Evolutionary conservation across 257 asterid species (phyloP).

Genomic region (Coffea canephora): DNA sequence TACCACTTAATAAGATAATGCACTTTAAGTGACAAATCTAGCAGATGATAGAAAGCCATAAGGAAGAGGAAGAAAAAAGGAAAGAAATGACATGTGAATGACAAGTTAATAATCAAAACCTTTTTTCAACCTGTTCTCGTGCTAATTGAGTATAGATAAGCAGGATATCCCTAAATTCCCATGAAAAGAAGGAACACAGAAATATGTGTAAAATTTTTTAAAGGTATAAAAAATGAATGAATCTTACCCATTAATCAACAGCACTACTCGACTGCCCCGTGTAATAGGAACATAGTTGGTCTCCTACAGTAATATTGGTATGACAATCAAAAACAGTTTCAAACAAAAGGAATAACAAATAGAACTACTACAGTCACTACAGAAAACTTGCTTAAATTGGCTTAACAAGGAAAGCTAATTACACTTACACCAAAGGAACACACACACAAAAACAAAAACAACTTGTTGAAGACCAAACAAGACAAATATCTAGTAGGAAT

Average conservation of each 20-base stretch:
- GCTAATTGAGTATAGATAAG: background rate
- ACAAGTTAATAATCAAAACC: background rate
- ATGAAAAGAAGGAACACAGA: background rate
- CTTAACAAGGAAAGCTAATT: background rate
- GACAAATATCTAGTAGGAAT: background rate
- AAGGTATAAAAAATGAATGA: background rate
- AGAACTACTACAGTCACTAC: background rate
- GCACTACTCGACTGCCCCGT: constrained; percentile 89
- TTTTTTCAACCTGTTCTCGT: background rate
- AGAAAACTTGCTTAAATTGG: background rate
- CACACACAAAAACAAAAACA: too few relatives aligned
- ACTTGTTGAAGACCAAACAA: background rate
- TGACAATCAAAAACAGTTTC: background rate
- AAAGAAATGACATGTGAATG: background rate
- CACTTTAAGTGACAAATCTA: background rate
- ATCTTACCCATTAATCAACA: constrained; percentile 91
- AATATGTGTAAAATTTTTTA: background rate
- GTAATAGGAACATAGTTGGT: constrained; percentile 87
- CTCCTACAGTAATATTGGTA: constrained; percentile 57
- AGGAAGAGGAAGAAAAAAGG: background rate
- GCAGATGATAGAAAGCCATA: background rate
- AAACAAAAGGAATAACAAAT: background rate
- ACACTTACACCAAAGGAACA: background rate
- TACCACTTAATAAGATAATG: background rate
- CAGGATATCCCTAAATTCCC: background rate